Evolutionary conservation across 345 rosid species (phyloP).

Genomic region (Pugionium cornutum): DNA sequence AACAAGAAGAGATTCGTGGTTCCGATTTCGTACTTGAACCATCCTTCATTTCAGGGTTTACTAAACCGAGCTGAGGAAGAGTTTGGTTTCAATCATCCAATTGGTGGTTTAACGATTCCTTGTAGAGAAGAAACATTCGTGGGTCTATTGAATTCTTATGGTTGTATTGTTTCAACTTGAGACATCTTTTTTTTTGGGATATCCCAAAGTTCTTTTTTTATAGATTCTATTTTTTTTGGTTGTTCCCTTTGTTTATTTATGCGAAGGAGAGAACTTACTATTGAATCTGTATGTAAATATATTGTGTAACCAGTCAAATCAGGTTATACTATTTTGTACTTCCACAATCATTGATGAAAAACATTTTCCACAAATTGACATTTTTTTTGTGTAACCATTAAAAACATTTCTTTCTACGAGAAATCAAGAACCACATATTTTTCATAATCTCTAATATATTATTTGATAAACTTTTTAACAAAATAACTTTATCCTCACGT

Average conservation of each 20-base stretch:
- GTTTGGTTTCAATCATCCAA: conserved; percentile 41
- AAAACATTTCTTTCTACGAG: no score
- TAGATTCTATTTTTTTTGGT: not conserved
- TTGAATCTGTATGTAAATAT: conserved; percentile 24
- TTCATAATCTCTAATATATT: no score
- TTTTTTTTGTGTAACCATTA: no score
- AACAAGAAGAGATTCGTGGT: conserved; percentile 52
- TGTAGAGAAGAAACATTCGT: conserved; percentile 44
- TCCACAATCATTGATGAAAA: not conserved
- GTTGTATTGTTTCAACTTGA: conserved; percentile 27
- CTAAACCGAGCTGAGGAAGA: conserved; percentile 51
- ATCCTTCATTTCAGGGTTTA: conserved; percentile 45
- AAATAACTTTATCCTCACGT: no score
- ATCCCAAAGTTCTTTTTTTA: not conserved
- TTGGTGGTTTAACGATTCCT: conserved; percentile 47
- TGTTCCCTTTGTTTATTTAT: conserved; percentile 23
- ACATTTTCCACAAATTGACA: not conserved
- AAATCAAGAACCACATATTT: not conserved
- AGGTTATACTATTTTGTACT: conserved; percentile 22
- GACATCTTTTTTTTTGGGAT: conserved; percentile 14
- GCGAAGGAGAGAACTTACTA: conserved; percentile 8
- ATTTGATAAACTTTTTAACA: no score
- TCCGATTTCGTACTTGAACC: conserved; percentile 49
- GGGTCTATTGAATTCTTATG: conserved; percentile 32
- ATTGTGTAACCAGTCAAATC: conserved; percentile 13